These are phyloP conservation scores for Chaetoceros tenuissimus DNA, from an alignment of 108 stramenopile species.

Conservation along the genomic window DNA sequence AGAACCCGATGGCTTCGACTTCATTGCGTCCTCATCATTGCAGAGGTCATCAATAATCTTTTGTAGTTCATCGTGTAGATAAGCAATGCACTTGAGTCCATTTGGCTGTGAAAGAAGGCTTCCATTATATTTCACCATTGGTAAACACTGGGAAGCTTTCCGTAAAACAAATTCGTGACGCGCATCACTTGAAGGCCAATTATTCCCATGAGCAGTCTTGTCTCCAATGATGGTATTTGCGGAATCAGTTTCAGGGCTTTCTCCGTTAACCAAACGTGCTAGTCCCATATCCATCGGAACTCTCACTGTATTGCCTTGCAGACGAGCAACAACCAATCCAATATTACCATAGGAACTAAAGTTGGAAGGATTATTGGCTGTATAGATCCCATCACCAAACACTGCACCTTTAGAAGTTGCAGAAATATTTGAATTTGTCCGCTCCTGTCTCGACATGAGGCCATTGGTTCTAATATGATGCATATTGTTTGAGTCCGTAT, in stretches of 20 bases:
- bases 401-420: conserved; percentile 5
- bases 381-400: conserved; percentile 10
- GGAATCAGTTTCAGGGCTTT: neutral
- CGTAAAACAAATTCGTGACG: too few relatives aligned
- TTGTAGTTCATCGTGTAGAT: too few relatives aligned
- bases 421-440: conserved; percentile 4
- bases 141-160: too few relatives aligned
- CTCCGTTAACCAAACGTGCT: neutral
- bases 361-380: conserved; percentile 3
- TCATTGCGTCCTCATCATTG: too few relatives aligned
- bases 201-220: too few relatives aligned
- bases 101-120: too few relatives aligned
- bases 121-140: too few relatives aligned
- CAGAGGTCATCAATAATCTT: too few relatives aligned
- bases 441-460: conserved; percentile 17
- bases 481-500: conserved; percentile 17
- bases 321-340: conserved; percentile 21
- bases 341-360: conserved; percentile 23
- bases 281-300: conserved; percentile 7
- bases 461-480: conserved; percentile 12
- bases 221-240: conserved; percentile 26
- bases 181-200: too few relatives aligned
- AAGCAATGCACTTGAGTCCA: too few relatives aligned
- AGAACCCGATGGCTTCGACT: too few relatives aligned
- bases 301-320: conserved; percentile 15